A percentile compares a stretch with the other conserved stretches of the same genome.
Evolutionary conservation across 805 yeast species (phyloP).

Genomic region (Ogataea saltuana): DNA sequence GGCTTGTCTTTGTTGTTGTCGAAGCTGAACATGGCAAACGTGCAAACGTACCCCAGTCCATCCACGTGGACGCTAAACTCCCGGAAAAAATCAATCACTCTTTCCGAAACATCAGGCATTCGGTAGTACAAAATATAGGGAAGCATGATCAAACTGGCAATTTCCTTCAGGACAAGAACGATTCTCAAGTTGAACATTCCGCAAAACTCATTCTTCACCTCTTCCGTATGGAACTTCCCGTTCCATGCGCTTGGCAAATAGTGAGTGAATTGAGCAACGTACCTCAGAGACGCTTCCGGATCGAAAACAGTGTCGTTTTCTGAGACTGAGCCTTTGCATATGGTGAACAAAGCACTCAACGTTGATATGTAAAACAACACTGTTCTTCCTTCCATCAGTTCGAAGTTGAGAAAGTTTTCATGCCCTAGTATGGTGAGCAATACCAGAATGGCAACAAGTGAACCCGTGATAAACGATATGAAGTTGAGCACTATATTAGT

Average conservation of each 20-base stretch:
- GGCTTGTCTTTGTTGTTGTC: constrained; percentile 51
- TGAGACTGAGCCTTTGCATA: constrained; percentile 70
- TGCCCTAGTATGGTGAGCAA: constrained; percentile 78
- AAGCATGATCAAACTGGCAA: constrained; percentile 76
- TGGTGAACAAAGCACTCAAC: constrained; percentile 86
- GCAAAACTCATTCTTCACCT: constrained; percentile 82
- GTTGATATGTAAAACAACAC: constrained; percentile 86
- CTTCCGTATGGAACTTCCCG: constrained; percentile 78
- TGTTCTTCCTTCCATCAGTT: constrained; percentile 76
- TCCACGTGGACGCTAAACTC: constrained; percentile 89
- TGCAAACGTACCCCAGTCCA: constrained; percentile 92
- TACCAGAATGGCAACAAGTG: constrained; percentile 86
- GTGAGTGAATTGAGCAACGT: constrained; percentile 86
- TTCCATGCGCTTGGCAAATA: constrained; percentile 88
- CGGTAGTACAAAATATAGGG: constrained; percentile 91
- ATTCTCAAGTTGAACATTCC: constrained; percentile 73
- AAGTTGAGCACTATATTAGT: constrained; percentile 57
- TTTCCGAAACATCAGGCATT: constrained; percentile 69
- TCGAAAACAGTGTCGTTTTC: constrained; percentile 73
- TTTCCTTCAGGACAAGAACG: constrained; percentile 69
- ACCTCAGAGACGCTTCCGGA: constrained; percentile 82
- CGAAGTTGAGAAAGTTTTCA: constrained; percentile 87
- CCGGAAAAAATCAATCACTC: constrained; percentile 85
- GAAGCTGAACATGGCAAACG: constrained; percentile 88
- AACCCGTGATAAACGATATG: constrained; percentile 76